Base-by-base conservation (phyloP, 495 filamentous ascomycete genomes). In the Penicillium ucsense region DNA sequence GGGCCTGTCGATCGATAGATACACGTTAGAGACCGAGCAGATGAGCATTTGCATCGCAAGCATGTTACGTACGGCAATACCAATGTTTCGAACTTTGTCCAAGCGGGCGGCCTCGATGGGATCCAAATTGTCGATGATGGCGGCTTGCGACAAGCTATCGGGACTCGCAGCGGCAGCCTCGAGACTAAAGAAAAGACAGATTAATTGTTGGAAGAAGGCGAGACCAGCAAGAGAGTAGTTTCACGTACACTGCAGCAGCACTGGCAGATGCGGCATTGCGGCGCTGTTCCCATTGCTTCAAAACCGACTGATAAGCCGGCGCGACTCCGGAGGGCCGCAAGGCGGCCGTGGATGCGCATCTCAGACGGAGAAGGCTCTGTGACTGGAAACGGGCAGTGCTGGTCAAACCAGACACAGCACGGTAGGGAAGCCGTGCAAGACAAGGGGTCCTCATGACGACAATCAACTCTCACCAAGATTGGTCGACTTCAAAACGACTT, bases 51-150 rank as follows among this genome's bases (percentile, higher is more conserved):
- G 2, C 12, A 8, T 1, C 30, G 33, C 37, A 27, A 33, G 37
- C 11, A 32, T 38, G 12, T 5, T 32, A 58, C 39, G 78, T 81
- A 92, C 88, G 61, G 94, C 94, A 74, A 99, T 99, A 65, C 94
- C 94, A 68, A 99, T 97, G 62, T 99, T 99, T 48, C 94, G 78
- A 45, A 96, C 83, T 66, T 72, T 80, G 38, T 81, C 76, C 46
- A 99, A 60, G 49, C 94, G 79, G 50, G 79, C 76, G 35, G 77
- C 78, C 65, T 99, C 94, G 27, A 78, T 69, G 8, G 87, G 83
- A 51, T 85, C 74, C 35, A 91, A 73, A 57, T 85, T 86, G 41
- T 77, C 73, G 59, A 89, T 84, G 60, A 81, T 92, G 10, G 73
- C 74, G 44, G 81, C 74, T 66, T 86, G 84, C 3, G 80, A 72